Percentiles rank a stretch among this genome's conserved stretches.
Conservation (phyloP, 1,284 basidiomycete species). For the Exobasidium cylindrosporum region DNA sequence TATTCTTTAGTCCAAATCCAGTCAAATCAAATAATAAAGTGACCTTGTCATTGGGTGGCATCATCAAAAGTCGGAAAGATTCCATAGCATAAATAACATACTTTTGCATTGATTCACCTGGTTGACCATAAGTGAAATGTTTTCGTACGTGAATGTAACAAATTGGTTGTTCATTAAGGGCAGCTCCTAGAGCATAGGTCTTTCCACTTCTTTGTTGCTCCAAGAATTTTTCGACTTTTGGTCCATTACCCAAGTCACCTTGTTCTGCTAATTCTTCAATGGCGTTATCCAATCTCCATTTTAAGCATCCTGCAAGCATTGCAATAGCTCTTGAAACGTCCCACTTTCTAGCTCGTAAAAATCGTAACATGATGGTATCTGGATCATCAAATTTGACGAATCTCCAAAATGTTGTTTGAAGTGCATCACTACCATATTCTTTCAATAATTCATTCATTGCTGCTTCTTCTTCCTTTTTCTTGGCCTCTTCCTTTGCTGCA, state of each 20-base stretch:
- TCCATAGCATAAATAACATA: constrained; percentile 53
- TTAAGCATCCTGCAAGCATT: constrained; percentile 54
- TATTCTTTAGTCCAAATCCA: constrained; percentile 48
- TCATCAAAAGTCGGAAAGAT: constrained; percentile 52
- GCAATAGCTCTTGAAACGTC: constrained; percentile 55
- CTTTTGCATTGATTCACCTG: constrained; percentile 49
- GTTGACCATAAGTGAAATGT: constrained; percentile 48
- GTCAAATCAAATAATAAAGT: constrained; percentile 54
- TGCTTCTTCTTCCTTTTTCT: constrained; percentile 50
- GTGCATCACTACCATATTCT: constrained; percentile 53
- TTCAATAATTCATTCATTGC: constrained; percentile 53
- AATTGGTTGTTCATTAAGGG: constrained; percentile 52
- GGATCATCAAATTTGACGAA: constrained; percentile 51
- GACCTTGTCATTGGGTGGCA: constrained; percentile 55
- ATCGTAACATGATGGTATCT: constrained; percentile 52
- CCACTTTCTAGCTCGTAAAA: constrained; percentile 57
- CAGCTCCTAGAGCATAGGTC: constrained; percentile 53
- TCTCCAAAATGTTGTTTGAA: constrained; percentile 55
- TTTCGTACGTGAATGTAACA: constrained; percentile 49
- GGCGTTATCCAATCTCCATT: constrained; percentile 39
- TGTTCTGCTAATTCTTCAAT: constrained; percentile 54
- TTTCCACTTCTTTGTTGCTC: constrained; percentile 55
- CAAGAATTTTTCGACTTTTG: constrained; percentile 53
- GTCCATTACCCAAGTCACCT: constrained; percentile 54
- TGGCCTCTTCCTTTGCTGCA: constrained; percentile 49